Base-by-base conservation (phyloP, 2,329 filamentous ascomycete species). In the Plectosphaerella plurivora region DNA sequence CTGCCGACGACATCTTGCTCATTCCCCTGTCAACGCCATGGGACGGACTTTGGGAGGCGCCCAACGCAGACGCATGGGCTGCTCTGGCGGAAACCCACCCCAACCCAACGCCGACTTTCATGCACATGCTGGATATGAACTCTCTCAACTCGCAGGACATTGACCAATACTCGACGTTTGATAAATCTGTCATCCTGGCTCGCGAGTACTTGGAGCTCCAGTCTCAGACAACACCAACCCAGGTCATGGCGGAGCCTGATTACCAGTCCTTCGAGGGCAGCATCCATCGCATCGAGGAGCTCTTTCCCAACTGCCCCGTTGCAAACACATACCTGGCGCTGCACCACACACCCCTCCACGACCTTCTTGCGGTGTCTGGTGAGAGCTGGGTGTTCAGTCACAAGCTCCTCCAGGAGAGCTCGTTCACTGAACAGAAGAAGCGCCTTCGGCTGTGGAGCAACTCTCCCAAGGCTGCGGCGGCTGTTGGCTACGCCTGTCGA, bases 301-400 rank as follows among this genome's bases (percentile, higher is more conserved):
- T 80, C 16, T 84, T 82, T 60, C 63, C 72, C 1, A 60, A 58
- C 48, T 76, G 71, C 12, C 68, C 73, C 14, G 64, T 74, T 16
- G 77, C 74, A 47, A 76, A 78, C 61, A 76, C 78, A 0, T 83
- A 83, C 61, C 66, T 83, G 16, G 79, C 82, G 1, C 67, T 85
- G 1, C 73, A 83, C 56, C 70, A 81, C 60, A 83, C 81, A 1
- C 82, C 81, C n/a, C 73, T 85, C 5, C 74, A 77, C 55, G 75
- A 76, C 56, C 72, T 84, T 1, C 71, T 85, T 16, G 79, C 79
- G 11, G 78, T 84, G 8, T 77, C 77, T 25, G 81, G 81, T 47
- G 76, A 83, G 55, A 80, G 74, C 50, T 84, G 79, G 79, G 68
- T 81, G 18, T 82, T 83, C 59, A 74, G 75, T 49, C 72, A 75